Percentiles rank a stretch among this genome's conserved stretches.
Evolutionary conservation across 768 basidiomycete species (phyloP).

Genomic region (Dictyophora rubrovolvata): DNA sequence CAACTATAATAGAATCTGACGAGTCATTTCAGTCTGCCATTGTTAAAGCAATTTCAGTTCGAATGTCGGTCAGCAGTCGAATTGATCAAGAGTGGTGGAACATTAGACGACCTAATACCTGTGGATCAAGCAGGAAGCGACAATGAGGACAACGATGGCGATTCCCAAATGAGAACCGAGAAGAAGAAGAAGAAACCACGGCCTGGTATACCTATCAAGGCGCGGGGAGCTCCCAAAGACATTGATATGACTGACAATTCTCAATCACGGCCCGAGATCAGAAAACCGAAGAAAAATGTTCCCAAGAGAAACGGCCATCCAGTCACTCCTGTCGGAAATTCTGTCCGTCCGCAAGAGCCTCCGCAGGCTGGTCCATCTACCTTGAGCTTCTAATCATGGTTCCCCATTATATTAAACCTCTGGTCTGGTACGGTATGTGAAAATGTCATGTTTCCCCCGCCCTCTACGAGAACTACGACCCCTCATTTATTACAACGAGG

Average conservation of each 20-base stretch:
- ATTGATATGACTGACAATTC: neutral
- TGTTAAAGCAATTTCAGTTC: neutral
- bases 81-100: neutral
- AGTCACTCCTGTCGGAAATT: neutral
- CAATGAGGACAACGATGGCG: neutral
- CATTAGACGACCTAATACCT: neutral
- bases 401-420: too few relatives aligned
- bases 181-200: neutral
- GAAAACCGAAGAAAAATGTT: too few relatives aligned
- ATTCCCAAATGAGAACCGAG: neutral
- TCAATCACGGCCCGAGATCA: too few relatives aligned
- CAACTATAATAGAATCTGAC: constrained; percentile 17
- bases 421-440: too few relatives aligned
- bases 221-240: neutral
- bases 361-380: too few relatives aligned
- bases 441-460: too few relatives aligned
- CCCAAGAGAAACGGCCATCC: neutral
- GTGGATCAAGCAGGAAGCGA: neutral
- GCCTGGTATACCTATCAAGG: neutral
- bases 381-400: too few relatives aligned
- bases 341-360: too few relatives aligned
- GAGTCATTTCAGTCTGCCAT: neutral
- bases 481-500: too few relatives aligned
- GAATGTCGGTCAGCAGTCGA: constrained; percentile 4
- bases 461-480: too few relatives aligned